Conservation (phyloP, 225 moss, liverwort and hornwort species). For the Climacium dendroides region DNA sequence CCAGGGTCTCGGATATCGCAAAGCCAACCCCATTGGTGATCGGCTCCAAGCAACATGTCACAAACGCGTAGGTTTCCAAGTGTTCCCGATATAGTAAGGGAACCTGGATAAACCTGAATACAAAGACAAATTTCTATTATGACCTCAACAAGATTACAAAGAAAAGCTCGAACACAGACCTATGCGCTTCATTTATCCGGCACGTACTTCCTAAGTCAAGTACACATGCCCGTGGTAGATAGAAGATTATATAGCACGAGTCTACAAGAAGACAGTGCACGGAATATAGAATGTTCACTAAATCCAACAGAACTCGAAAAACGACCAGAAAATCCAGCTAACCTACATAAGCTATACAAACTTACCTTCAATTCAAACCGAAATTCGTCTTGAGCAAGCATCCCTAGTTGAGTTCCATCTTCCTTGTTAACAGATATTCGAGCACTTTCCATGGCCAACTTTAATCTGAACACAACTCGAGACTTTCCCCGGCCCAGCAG, state of each 20-base stretch:
- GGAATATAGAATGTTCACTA: background rate
- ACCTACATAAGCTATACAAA: background rate
- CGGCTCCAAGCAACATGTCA: slow-evolving; percentile 86
- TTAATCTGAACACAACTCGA: slow-evolving; percentile 76
- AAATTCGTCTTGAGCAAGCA: slow-evolving; percentile 82
- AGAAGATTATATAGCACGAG: background rate
- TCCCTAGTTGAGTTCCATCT: slow-evolving; percentile 83
- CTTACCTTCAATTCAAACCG: slow-evolving; percentile 75
- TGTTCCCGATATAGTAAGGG: slow-evolving; percentile 65
- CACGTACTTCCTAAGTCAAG: background rate
- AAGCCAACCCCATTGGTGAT: slow-evolving; percentile 97
- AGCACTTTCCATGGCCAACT: slow-evolving; percentile 96
- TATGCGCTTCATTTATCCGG: background rate
- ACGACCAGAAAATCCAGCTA: background rate
- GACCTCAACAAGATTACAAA: background rate
- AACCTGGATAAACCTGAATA: slow-evolving; percentile 88
- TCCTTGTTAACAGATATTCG: slow-evolving; percentile 93
- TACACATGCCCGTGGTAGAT: background rate
- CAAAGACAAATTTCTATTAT: background rate
- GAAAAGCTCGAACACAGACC: background rate
- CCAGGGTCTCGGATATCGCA: slow-evolving; percentile 97
- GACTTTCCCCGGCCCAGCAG: slow-evolving; percentile 86
- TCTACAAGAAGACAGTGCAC: background rate
- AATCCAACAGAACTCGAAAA: background rate
- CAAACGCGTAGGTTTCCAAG: slow-evolving; percentile 87